Base-by-base conservation (phyloP, 345 rosid species). In the Acer saccharum region DNA sequence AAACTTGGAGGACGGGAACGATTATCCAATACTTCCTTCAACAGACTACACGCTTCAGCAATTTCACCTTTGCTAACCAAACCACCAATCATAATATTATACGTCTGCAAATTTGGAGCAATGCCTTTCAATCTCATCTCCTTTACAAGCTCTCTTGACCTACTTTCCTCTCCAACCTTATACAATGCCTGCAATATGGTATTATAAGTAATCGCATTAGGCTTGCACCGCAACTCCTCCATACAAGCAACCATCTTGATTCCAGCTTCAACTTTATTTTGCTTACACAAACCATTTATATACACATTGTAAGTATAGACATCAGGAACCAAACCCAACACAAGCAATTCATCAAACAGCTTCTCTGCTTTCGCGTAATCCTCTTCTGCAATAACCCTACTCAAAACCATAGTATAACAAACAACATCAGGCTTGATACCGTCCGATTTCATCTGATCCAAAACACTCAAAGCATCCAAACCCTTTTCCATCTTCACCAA, bases 261-360 rank as follows among this genome's bases (percentile, higher is more conserved):
- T 13, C 91, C 96, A 6, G 80, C 88, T 69, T 91, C 86, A 3
- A 91, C 55, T 20, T 89, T 84, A 12, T 81, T n/a, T 85, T 81
- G 94, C 87, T 92, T 89, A 68, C 99, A 93, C 63, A 92, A 81
- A 10, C 94, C 91, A 35, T 78, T 65, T 41, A 95, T 87, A 75
- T 88, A 89, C 52, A 85, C 91, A 70, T 87, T 93, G 69, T 87
- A 95, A 4, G 93, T 86, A 81, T 84, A 81, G 65, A 88, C 82
- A 84, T 92, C 87, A 27, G 96, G 97, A 74, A 86, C 78, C 85
- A 95, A 85, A 78, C 99, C 97, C 77, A 84, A 82, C 72, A 89
- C 88, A 73, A 95, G 93, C 88, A 90, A 69, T 85, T 92, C 93
- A 79, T 92, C 94, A 74, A 95, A 95, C 80, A 93, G 64, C 79